Conservation (phyloP, 2,329 filamentous ascomycete genomes). For the Ilyonectria sp. region DNA sequence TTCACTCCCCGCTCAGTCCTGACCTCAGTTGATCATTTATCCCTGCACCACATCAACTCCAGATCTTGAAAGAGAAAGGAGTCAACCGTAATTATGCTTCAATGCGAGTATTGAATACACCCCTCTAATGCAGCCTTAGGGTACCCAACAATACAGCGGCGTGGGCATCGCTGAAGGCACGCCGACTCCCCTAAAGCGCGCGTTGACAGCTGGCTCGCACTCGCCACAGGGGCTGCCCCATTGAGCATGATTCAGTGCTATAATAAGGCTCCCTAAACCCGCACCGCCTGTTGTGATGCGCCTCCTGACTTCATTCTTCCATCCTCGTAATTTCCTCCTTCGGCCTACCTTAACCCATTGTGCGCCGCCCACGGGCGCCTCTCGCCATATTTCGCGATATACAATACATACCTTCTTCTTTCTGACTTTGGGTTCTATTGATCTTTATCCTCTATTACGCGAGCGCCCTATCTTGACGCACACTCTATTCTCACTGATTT, state of each 20-base stretch:
- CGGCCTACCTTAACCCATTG: background rate
- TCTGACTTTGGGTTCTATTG: background rate
- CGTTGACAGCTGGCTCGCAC: conserved; percentile 11
- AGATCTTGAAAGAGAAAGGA: no score
- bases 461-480: background rate
- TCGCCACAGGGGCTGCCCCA: background rate
- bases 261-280: background rate
- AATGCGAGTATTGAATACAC: background rate
- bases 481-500: background rate
- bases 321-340: background rate
- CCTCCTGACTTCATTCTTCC: background rate
- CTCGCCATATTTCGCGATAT: conserved; percentile 1
- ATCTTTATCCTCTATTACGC: background rate
- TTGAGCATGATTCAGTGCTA: conserved; percentile 1
- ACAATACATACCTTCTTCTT: background rate
- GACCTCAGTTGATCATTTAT: background rate
- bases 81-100: background rate
- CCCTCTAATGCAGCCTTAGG: background rate
- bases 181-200: conserved; percentile 1
- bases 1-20: background rate
- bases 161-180: background rate
- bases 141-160: background rate
- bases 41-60: no score
- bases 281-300: background rate
- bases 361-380: background rate